Conservation (phyloP, 768 basidiomycete genomes). For the Rickenella mellea region DNA sequence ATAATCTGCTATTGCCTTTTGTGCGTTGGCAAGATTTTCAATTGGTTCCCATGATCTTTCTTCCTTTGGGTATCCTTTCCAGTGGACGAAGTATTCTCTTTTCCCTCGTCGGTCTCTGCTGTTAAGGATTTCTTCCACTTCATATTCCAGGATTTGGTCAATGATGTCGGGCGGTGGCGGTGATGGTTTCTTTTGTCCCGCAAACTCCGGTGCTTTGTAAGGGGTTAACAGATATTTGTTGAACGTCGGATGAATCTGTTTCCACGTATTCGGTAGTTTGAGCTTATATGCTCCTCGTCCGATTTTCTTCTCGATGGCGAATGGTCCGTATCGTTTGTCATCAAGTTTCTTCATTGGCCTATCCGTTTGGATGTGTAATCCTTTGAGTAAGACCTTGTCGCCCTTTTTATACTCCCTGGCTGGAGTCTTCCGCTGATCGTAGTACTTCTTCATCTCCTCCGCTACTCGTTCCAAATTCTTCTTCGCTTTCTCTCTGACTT, state of each 20-base stretch:
- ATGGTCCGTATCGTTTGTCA: not conserved
- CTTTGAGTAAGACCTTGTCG: constrained; percentile 19
- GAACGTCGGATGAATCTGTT: not conserved
- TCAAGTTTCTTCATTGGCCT: constrained; percentile 9
- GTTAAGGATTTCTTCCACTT: constrained; percentile 11
- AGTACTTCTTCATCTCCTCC: constrained; percentile 4
- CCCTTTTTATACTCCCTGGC: constrained; percentile 8
- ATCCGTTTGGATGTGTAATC: constrained; percentile 14
- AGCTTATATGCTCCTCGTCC: not conserved
- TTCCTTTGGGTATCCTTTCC: constrained; percentile 4
- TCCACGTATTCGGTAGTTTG: not conserved
- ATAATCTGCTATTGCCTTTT: not conserved
- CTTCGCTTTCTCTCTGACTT: not conserved
- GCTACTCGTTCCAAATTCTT: not conserved
- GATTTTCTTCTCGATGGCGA: not conserved
- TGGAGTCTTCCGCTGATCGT: not conserved
- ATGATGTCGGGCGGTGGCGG: constrained; percentile 8
- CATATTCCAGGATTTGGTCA: constrained; percentile 8
- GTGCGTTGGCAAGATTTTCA: not conserved
- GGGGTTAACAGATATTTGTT: not conserved
- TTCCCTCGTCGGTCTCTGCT: constrained; percentile 3
- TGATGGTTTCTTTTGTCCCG: no score
- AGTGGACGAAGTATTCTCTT: constrained; percentile 6
- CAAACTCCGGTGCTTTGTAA: no score
- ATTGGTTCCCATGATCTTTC: constrained; percentile 6